Evolutionary conservation across 345 rosid genomes (phyloP).

Genomic region (Eucalyptus dawsonii): DNA sequence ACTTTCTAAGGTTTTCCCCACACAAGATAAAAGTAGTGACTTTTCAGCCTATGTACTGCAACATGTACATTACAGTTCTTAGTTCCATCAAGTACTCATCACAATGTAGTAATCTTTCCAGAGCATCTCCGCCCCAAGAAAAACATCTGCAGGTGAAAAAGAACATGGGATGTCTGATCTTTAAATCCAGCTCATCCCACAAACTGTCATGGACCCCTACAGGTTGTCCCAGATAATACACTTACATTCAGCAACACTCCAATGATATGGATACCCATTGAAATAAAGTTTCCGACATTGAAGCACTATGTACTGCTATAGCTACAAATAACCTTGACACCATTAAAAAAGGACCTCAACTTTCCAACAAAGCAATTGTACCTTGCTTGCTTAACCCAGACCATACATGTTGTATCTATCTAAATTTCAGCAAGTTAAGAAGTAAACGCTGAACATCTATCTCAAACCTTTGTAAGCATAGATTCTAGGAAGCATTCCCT

Average conservation of each 20-base stretch:
- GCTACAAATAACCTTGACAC: not conserved
- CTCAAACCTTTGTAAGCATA: not conserved
- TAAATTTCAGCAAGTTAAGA: not conserved
- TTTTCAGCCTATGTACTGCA: not conserved
- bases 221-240: not conserved
- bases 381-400: not conserved
- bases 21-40: not conserved
- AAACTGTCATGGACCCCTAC: not conserved
- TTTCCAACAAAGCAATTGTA: not conserved
- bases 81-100: not conserved
- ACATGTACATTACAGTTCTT: not conserved
- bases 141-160: not conserved
- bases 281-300: not conserved
- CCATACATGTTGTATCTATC: not conserved
- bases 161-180: not conserved
- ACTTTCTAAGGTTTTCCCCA: not conserved
- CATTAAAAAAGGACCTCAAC: not conserved
- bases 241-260: not conserved
- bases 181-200: not conserved
- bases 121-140: not conserved
- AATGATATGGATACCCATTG: not conserved
- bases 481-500: not conserved
- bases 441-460: not conserved
- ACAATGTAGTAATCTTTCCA: not conserved
- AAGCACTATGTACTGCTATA: not conserved